A percentile compares a stretch with the other conserved stretches of the same genome.
Evolutionary conservation across 139 green algal genomes (phyloP).

Genomic region (Closterium sp.): DNA sequence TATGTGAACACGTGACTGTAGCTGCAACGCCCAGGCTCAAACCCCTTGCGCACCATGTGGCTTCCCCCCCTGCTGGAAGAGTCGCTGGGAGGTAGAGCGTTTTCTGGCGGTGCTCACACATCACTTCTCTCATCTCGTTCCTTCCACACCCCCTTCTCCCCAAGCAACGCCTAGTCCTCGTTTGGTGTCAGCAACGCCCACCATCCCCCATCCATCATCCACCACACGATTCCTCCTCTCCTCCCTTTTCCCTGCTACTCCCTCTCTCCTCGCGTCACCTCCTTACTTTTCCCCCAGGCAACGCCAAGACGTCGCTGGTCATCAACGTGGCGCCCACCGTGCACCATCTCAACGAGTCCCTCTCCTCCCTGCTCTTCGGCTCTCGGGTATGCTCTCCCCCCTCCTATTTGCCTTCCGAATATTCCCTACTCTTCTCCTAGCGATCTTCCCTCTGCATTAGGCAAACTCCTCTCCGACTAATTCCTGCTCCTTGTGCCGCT

Average conservation of each 20-base stretch:
- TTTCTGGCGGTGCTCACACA: too few species aligned
- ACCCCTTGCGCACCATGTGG: constrained; percentile 66
- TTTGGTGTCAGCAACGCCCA: too few species aligned
- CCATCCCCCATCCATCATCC: too few species aligned
- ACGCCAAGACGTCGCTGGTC: constrained; percentile 42
- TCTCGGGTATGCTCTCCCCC: constrained; percentile 32
- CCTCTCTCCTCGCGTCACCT: too few species aligned
- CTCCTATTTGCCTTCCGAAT: not conserved
- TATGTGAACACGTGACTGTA: not conserved
- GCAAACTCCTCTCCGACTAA: too few species aligned
- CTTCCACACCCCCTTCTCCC: too few species aligned
- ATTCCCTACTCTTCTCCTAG: not conserved
- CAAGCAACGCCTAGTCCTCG: too few species aligned
- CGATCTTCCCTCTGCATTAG: too few species aligned
- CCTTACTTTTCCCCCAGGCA: constrained; percentile 23
- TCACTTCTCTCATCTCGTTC: too few species aligned
- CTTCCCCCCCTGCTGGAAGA: constrained; percentile 78
- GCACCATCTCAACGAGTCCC: constrained; percentile 65
- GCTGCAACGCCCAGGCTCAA: constrained; percentile 23
- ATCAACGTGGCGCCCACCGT: constrained; percentile 30
- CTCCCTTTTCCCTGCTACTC: not conserved
- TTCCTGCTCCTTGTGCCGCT: not conserved
- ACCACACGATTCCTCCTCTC: too few species aligned
- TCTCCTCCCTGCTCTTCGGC: constrained; percentile 78
- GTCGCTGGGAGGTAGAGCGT: constrained; percentile 43